Evolutionary conservation across 495 filamentous ascomycete species (phyloP).

Genomic region (Aspergillus campestris): DNA sequence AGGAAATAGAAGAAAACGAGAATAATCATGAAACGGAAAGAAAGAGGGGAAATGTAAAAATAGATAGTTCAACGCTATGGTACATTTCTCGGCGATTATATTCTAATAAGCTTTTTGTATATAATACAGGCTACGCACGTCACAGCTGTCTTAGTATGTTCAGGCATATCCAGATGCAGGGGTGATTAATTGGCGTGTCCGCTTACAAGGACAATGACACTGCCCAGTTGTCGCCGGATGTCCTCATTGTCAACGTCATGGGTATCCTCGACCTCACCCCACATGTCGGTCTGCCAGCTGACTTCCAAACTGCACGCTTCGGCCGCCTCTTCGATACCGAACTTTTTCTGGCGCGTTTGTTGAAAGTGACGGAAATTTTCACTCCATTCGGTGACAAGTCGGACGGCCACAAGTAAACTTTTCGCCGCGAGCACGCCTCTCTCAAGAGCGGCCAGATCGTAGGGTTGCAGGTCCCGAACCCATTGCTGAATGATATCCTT

Average conservation of each 20-base stretch:
- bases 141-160: too few species aligned
- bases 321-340: constrained; percentile 58
- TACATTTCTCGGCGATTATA: too few species aligned
- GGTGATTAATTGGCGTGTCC: constrained; percentile 34
- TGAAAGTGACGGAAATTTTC: constrained; percentile 49
- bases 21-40: too few species aligned
- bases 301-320: constrained; percentile 76
- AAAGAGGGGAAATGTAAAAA: not conserved
- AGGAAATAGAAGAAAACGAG: not conserved
- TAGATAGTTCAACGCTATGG: too few species aligned
- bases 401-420: constrained; percentile 66
- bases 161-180: too few species aligned
- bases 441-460: constrained; percentile 83
- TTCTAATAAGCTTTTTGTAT: not conserved
- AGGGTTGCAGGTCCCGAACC: constrained; percentile 59
- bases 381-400: constrained; percentile 85
- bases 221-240: constrained; percentile 77
- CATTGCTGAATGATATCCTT: constrained; percentile 69
- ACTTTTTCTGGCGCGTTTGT: constrained; percentile 24
- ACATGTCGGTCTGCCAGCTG: constrained; percentile 78
- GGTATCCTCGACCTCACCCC: constrained; percentile 97
- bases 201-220: constrained; percentile 68
- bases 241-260: constrained; percentile 97
- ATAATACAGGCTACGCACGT: not conserved
- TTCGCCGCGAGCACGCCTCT: constrained; percentile 76